A percentile compares a stretch with the other conserved stretches of the same genome.
Evolutionary conservation across 2,329 filamentous ascomycete species (phyloP).

Genomic region (Didymella sp.): DNA sequence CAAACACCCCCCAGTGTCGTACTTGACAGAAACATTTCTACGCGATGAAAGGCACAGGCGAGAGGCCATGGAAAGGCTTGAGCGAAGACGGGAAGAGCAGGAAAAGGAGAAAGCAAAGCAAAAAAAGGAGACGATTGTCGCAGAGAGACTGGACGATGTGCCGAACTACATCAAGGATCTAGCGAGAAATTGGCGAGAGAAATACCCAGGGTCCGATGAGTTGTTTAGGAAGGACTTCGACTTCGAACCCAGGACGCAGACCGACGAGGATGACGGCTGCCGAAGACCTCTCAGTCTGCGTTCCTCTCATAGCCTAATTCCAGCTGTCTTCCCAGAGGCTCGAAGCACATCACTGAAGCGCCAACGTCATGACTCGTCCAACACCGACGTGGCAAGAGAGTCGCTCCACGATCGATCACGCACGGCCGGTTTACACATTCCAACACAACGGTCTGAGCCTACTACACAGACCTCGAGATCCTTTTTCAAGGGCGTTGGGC

Average conservation of each 20-base stretch:
- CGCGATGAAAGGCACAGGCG: neutral
- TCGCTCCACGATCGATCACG: neutral
- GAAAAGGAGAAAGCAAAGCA: neutral
- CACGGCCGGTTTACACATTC: neutral
- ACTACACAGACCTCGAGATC: neutral
- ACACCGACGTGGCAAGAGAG: neutral
- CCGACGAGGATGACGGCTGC: neutral
- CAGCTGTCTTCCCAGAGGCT: neutral
- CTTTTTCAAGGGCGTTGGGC: too few relatives aligned
- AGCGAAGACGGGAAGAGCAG: neutral
- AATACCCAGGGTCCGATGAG: neutral
- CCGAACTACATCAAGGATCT: neutral
- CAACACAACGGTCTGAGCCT: neutral
- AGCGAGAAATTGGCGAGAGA: neutral
- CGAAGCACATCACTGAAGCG: neutral
- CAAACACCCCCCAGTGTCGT: neutral
- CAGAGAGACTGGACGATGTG: neutral
- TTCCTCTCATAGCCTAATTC: neutral
- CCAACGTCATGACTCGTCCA: constrained; percentile 6
- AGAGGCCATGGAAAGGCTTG: neutral
- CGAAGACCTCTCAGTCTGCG: neutral
- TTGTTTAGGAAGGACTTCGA: constrained; percentile 7
- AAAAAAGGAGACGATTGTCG: neutral
- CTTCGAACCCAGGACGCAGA: neutral
- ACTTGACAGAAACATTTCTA: neutral